Percentiles rank a stretch among this genome's conserved stretches.
Conservation (phyloP, 164 flowering plant species). For the Warburgia ugandensis region DNA sequence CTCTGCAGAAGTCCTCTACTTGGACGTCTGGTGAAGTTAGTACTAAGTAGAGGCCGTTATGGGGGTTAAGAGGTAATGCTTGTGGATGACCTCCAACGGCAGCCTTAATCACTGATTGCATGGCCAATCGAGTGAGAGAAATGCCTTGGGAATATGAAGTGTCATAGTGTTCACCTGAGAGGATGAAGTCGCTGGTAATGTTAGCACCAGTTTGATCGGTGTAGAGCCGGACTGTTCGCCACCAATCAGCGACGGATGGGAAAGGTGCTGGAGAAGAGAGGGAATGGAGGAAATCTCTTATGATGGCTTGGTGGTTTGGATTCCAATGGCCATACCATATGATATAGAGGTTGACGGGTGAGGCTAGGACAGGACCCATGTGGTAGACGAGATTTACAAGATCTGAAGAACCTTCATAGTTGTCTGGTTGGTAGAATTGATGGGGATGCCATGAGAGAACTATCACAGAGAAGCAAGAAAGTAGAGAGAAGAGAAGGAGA, state of each 20-base stretch:
- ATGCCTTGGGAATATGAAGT: slow-evolving; percentile 41
- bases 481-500: too few species aligned
- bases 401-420: slow-evolving; percentile 60
- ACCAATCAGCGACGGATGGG: slow-evolving; percentile 54
- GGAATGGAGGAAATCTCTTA: slow-evolving; percentile 53
- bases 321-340: slow-evolving; percentile 77
- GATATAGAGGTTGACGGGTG: slow-evolving; percentile 40
- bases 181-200: slow-evolving; percentile 30
- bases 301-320: slow-evolving; percentile 37
- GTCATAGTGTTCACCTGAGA: slow-evolving; percentile 41
- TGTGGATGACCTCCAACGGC: slow-evolving; percentile 19
- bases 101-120: slow-evolving; percentile 40
- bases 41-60: slow-evolving; percentile 49
- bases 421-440: slow-evolving; percentile 20
- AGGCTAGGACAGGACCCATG: slow-evolving; percentile 69
- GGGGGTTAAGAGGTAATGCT: slow-evolving; percentile 34
- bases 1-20: slow-evolving; percentile 57
- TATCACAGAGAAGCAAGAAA: too few species aligned
- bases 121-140: slow-evolving; percentile 37
- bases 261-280: slow-evolving; percentile 30
- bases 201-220: slow-evolving; percentile 64
- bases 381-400: slow-evolving; percentile 56
- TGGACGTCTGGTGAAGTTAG: slow-evolving; percentile 50
- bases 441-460: too few species aligned
- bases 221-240: slow-evolving; percentile 55